Conservation (phyloP, 768 basidiomycete species). For the Dacryopinax spathularia region DNA sequence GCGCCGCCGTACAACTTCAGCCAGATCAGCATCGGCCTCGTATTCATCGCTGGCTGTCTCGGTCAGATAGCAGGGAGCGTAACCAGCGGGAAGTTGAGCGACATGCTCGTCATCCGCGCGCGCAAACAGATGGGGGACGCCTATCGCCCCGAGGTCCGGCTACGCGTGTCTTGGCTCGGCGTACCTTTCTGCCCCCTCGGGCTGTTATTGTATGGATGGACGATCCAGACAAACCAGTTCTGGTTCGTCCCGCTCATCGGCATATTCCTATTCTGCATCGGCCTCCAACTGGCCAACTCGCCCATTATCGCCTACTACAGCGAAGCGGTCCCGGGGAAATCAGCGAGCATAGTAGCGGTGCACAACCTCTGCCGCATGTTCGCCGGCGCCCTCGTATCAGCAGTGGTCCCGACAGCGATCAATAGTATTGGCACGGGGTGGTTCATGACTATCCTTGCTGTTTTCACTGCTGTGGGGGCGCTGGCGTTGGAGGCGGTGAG, state of each 20-base stretch:
- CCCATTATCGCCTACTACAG: constrained; percentile 11
- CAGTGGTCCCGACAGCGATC: constrained; percentile 7
- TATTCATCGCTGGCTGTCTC: constrained; percentile 8
- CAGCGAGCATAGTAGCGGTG: constrained; percentile 9
- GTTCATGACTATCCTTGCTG: constrained; percentile 10
- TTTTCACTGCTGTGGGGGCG: neutral
- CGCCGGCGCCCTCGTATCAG: constrained; percentile 7
- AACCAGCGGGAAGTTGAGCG: constrained; percentile 9
- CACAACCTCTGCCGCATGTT: constrained; percentile 10
- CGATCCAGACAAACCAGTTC: neutral
- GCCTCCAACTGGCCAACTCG: constrained; percentile 9
- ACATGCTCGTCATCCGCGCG: constrained; percentile 5
- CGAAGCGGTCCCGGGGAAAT: constrained; percentile 9
- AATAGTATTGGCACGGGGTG: constrained; percentile 7
- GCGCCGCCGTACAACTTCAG: constrained; percentile 7
- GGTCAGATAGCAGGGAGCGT: constrained; percentile 9
- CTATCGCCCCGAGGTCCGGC: constrained; percentile 9
- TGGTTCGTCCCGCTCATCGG: constrained; percentile 9
- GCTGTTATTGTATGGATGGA: constrained; percentile 10
- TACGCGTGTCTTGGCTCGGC: constrained; percentile 8
- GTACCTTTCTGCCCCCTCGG: constrained; percentile 10
- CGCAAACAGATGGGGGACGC: constrained; percentile 2
- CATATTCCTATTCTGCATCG: constrained; percentile 10
- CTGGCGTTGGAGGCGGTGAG: constrained; percentile 1
- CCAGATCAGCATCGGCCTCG: constrained; percentile 7